Evolutionary conservation across 129 eudicot genomes (phyloP).

Genomic region (Saposhnikovia divaricata): DNA sequence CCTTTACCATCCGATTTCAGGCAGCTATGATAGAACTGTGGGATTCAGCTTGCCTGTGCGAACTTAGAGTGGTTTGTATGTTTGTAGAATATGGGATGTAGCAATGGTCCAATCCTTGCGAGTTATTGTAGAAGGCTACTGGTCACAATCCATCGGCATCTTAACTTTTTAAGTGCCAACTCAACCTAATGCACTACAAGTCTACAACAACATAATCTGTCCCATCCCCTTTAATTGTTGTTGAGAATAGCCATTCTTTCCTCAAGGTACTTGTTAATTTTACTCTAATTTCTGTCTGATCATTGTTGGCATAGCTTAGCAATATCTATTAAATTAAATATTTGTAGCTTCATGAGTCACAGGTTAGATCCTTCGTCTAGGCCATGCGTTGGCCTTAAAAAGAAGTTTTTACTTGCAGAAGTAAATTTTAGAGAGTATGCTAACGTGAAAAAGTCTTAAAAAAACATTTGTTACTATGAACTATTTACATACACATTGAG

Average conservation of each 20-base stretch:
- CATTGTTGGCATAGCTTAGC: background rate
- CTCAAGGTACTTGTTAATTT: background rate
- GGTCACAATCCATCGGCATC: background rate
- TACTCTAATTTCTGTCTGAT: background rate
- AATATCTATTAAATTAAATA: background rate
- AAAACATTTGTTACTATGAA: background rate
- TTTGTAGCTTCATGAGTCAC: background rate
- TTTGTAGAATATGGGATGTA: background rate
- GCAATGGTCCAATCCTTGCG: background rate
- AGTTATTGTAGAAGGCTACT: background rate
- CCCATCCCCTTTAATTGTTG: background rate
- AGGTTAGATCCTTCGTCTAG: background rate
- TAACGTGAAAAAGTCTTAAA: background rate
- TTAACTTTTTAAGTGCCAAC: background rate
- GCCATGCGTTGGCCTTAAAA: background rate
- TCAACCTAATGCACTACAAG: background rate
- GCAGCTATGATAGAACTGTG: background rate
- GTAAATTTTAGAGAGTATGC: background rate
- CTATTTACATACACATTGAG: too few species aligned
- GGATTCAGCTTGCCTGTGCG: background rate
- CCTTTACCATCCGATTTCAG: background rate
- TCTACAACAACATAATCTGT: background rate
- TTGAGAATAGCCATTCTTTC: background rate
- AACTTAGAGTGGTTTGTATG: background rate
- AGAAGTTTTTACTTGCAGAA: background rate